These are phyloP conservation scores for Gossypium davidsonii DNA, from an alignment of 441 rosid genomes.

Conservation along the genomic window DNA sequence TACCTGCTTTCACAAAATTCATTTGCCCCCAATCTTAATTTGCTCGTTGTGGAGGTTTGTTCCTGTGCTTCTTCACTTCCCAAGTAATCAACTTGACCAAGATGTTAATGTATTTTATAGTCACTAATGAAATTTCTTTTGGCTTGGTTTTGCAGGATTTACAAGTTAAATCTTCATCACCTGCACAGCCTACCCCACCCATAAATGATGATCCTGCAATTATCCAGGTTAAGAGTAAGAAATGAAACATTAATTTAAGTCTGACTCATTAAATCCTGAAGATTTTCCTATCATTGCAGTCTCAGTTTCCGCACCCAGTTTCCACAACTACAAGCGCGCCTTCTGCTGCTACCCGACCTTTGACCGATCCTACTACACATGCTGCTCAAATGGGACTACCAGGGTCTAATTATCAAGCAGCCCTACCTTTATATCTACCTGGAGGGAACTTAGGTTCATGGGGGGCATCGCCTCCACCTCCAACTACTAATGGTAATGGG, in stretches of 20 bases:
- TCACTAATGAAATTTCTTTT: neutral
- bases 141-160: conserved; percentile 51
- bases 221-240: conserved; percentile 54
- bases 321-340: conserved; percentile 52
- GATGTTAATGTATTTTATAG: neutral
- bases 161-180: conserved; percentile 91
- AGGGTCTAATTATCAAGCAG: conserved; percentile 60
- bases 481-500: conserved; percentile 55
- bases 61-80: neutral
- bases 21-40: neutral
- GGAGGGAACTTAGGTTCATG: conserved; percentile 72
- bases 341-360: conserved; percentile 45
- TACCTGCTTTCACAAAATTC: neutral
- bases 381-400: conserved; percentile 53
- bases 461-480: conserved; percentile 66
- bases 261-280: conserved; percentile 12
- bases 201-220: conserved; percentile 89
- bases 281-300: conserved; percentile 42
- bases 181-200: conserved; percentile 55
- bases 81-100: neutral
- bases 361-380: conserved; percentile 50
- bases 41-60: neutral
- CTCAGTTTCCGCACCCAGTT: conserved; percentile 70
- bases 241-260: neutral
- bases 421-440: conserved; percentile 77